Conservation (phyloP, 371 early-diverging fungal genomes). For the Rhizopus sp. region DNA sequence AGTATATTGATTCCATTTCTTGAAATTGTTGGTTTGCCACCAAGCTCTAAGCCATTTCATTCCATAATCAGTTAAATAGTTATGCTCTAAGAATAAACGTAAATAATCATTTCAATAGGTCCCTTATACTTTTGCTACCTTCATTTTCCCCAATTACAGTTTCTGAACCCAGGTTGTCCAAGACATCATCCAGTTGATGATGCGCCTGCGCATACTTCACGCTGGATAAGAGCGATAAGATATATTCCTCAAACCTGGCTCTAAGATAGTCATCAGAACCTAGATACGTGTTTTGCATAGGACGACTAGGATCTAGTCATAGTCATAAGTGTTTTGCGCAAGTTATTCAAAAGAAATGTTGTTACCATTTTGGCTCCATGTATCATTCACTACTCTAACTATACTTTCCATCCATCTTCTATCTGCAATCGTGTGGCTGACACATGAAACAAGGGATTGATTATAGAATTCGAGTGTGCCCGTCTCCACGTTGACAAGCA, state of each 20-base stretch:
- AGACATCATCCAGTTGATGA: slow-evolving; percentile 31
- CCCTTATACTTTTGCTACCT: slow-evolving; percentile 16
- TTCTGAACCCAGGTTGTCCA: slow-evolving; percentile 23
- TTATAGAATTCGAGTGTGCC: slow-evolving; percentile 75
- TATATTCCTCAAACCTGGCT: slow-evolving; percentile 76
- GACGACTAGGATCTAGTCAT: slow-evolving; percentile 47
- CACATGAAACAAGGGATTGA: slow-evolving; percentile 50
- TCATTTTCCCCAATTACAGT: slow-evolving; percentile 40
- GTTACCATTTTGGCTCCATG: slow-evolving; percentile 57
- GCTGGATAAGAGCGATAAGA: slow-evolving; percentile 68
- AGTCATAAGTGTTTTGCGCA: not conserved
- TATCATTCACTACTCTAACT: slow-evolving; percentile 55
- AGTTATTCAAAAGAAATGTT: not conserved
- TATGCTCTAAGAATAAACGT: slow-evolving; percentile 44
- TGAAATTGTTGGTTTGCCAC: slow-evolving; percentile 72
- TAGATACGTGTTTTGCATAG: slow-evolving; percentile 59
- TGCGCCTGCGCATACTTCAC: slow-evolving; percentile 64
- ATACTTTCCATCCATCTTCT: slow-evolving; percentile 69
- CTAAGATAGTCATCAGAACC: slow-evolving; percentile 85
- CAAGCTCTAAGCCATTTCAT: slow-evolving; percentile 66
- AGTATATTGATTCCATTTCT: slow-evolving; percentile 67
- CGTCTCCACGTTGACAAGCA: slow-evolving; percentile 76
- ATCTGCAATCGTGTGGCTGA: slow-evolving; percentile 60
- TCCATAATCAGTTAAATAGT: slow-evolving; percentile 68
- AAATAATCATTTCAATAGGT: not conserved